Evolutionary conservation across 1,139 yeast species (phyloP), one percentile per base, ranked within the genome.

Genomic region (Taphrina flavorubra): DNA sequence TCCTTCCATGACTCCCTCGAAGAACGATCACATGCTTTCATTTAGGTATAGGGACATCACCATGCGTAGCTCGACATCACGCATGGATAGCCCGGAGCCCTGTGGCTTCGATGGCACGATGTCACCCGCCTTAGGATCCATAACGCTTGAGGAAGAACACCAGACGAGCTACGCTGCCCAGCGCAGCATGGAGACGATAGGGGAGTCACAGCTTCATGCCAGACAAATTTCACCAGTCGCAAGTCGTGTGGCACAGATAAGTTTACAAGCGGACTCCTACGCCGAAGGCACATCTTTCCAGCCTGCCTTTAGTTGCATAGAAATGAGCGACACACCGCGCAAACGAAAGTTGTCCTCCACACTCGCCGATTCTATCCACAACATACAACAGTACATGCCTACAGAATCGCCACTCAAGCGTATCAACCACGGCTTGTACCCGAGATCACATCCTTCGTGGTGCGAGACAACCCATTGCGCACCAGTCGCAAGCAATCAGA

Each of bases 11-110:
- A 13, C 25, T 13, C 62, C 51, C 1, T 58, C 62, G 8, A 44
- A 25, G 20, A n/a, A 25, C 13, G 62, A 58, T 39, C 62, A 58
- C 46, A 44, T 44, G 25, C 46, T 58, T 44, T 39, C 42, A 1
- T 39, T 58, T 8, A 42, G 46, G 62, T 58, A 58, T 39, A 58
- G 25, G 44, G 51, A 58, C 62, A 25, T 49, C 36, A 49, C 10
- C 36, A 1, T 49, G 53, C 18, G 36, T 6, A 8, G n/a, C n/a
- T 7, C 53, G 10, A 8, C 36, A 18, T 34, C 13, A 20, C 53
- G n/a, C 6, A 44, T 16, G 16, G 36, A 49, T 8, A 49, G 53
- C 10, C 53, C 53, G n/a, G 53, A 49, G 14, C 53, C 53, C 11
- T 20, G 36, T 20, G 36, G 36, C 11, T 10, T 49, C 36, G 36